Percentiles rank a stretch among this genome's conserved stretches.
These are phyloP conservation scores for Lasiosphaeris hirsuta DNA, from an alignment of 495 filamentous ascomycete species.

Conservation along the genomic window DNA sequence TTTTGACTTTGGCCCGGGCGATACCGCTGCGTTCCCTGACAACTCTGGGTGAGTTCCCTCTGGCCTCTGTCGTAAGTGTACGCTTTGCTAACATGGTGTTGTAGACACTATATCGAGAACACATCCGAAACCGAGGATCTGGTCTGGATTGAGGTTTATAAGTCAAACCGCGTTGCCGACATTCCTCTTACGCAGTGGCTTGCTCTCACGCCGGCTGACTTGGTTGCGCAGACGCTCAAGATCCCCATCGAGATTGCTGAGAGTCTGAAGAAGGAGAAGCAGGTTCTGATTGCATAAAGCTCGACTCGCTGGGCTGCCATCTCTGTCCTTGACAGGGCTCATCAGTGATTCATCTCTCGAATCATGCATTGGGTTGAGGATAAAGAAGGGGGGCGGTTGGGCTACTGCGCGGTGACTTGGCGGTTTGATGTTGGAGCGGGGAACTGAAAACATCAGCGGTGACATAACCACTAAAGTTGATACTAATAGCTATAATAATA, in stretches of 20 bases:
- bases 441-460: no score
- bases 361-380: no score
- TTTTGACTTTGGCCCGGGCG: conserved; percentile 61
- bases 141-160: conserved; percentile 65
- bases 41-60: conserved; percentile 34
- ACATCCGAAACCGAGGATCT: conserved; percentile 57
- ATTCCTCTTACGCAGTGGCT: conserved; percentile 63
- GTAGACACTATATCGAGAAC: conserved; percentile 63
- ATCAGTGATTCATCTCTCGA: no score
- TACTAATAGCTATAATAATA: no score
- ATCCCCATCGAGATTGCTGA: conserved; percentile 54
- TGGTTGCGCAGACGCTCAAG: conserved; percentile 57
- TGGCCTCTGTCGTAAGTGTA: neutral
- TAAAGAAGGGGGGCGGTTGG: no score
- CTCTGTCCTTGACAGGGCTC: no score
- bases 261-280: conserved; percentile 62
- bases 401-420: no score
- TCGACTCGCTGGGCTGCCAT: no score
- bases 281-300: conserved; percentile 43
- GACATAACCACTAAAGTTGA: no score
- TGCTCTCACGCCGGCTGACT: conserved; percentile 57
- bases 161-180: conserved; percentile 60
- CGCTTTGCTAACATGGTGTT: neutral
- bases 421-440: no score
- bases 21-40: conserved; percentile 64